Conservation (phyloP, 768 basidiomycete species). For the Boletus barrowsii region DNA sequence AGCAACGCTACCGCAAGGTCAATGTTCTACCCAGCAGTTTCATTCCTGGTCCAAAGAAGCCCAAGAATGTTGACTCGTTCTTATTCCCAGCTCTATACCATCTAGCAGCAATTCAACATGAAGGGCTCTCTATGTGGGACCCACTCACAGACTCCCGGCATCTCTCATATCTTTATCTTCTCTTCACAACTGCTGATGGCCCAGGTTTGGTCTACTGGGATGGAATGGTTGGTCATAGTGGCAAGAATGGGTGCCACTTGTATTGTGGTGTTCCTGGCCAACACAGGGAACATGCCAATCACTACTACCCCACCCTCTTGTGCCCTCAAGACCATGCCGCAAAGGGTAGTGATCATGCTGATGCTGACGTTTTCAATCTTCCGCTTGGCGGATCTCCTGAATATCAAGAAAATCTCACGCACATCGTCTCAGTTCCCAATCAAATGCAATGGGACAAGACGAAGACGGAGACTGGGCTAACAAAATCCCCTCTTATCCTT, state of each 20-base stretch:
- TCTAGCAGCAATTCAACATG: not conserved
- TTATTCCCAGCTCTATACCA: not conserved
- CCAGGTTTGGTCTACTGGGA: conserved; percentile 27
- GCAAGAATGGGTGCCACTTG: conserved; percentile 34
- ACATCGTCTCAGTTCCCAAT: not conserved
- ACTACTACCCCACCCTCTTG: conserved; percentile 35
- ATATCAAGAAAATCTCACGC: not conserved
- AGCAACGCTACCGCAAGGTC: no score
- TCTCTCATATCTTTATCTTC: not conserved
- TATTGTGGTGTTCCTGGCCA: conserved; percentile 26
- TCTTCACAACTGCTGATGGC: conserved; percentile 26
- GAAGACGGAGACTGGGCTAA: conserved; percentile 35
- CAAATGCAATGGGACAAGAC: conserved; percentile 22
- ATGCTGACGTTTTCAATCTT: conserved; percentile 25
- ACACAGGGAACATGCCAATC: conserved; percentile 19
- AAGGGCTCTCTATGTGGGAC: conserved; percentile 3
- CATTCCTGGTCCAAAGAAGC: conserved; percentile 1
- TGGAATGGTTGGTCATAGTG: conserved; percentile 35
- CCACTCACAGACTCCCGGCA: not conserved
- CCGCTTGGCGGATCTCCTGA: conserved; percentile 4
- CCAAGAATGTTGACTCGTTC: not conserved
- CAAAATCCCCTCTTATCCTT: conserved; percentile 35
- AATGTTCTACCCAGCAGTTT: not conserved
- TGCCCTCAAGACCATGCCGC: conserved; percentile 28
- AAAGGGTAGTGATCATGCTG: conserved; percentile 27